Conservation (phyloP, 2,329 filamentous ascomycete genomes). For the Aspergillus udagawae region DNA sequence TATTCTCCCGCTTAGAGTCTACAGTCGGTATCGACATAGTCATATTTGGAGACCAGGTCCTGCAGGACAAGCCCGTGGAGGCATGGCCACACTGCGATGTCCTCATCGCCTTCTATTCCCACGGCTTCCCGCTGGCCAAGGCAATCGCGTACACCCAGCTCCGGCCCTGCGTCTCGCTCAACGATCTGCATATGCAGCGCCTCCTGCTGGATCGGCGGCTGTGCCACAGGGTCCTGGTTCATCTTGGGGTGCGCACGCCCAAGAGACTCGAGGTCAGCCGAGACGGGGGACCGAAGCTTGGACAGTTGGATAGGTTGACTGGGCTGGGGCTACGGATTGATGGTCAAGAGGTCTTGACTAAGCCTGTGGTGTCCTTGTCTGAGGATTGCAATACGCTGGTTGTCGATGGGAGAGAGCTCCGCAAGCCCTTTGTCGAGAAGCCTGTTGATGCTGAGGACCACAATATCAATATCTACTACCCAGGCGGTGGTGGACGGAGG, state of each 20-base stretch:
- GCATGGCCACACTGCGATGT: constrained; percentile 92
- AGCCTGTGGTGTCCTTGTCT: constrained; percentile 73
- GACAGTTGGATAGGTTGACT: constrained; percentile 48
- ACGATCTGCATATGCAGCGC: constrained; percentile 90
- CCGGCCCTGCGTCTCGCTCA: constrained; percentile 88
- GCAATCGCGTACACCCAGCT: constrained; percentile 86
- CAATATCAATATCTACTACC: constrained; percentile 94
- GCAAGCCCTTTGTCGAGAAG: constrained; percentile 93
- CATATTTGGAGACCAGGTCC: constrained; percentile 93
- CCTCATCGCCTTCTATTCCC: constrained; percentile 90
- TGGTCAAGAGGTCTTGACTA: constrained; percentile 48
- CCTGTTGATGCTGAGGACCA: constrained; percentile 91
- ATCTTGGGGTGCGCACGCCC: constrained; percentile 78
- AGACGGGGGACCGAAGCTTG: constrained; percentile 73
- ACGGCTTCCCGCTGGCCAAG: constrained; percentile 89
- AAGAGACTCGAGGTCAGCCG: constrained; percentile 79
- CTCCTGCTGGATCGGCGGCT: constrained; percentile 87
- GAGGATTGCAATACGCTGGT: constrained; percentile 78
- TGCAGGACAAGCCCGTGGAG: constrained; percentile 84
- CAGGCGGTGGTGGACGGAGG: constrained; percentile 78
- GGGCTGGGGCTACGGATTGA: no score
- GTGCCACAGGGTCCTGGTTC: constrained; percentile 76
- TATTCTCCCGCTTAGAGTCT: constrained; percentile 73
- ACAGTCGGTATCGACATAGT: constrained; percentile 79
- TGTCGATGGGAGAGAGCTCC: constrained; percentile 72